Conservation (phyloP, 2,329 filamentous ascomycete species). For the Colletotrichum lentis region DNA sequence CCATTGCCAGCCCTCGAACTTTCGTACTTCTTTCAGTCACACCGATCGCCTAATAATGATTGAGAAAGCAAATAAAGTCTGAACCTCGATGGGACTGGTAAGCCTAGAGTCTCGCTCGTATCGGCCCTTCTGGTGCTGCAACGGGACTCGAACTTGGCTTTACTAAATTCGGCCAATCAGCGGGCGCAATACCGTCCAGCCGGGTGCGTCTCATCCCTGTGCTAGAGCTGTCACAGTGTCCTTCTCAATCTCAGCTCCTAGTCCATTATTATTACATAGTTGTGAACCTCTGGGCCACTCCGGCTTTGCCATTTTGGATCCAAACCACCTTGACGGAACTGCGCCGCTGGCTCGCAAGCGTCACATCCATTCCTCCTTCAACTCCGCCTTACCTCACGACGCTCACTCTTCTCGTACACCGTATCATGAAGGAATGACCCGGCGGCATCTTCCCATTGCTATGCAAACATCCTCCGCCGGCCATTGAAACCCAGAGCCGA, state of each 20-base stretch:
- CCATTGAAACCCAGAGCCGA: not conserved
- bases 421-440: conserved; percentile 28
- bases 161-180: conserved; percentile 24
- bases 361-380: conserved; percentile 12
- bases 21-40: not conserved
- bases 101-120: conserved; percentile 8
- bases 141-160: conserved; percentile 9
- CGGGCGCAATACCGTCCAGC: conserved; percentile 3
- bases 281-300: conserved; percentile 15
- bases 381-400: not conserved
- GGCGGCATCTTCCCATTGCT: not conserved
- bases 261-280: conserved; percentile 20
- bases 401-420: not conserved
- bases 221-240: conserved; percentile 32
- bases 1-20: not conserved
- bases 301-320: conserved; percentile 24
- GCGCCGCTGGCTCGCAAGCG: conserved; percentile 16
- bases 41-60: not conserved
- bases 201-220: conserved; percentile 25
- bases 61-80: no score
- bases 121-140: conserved; percentile 8
- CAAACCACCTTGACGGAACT: conserved; percentile 20
- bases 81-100: not conserved
- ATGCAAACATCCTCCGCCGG: conserved; percentile 7
- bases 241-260: conserved; percentile 13